Conservation (phyloP, 345 rosid species). For the Xanthoceras sorbifolium region DNA sequence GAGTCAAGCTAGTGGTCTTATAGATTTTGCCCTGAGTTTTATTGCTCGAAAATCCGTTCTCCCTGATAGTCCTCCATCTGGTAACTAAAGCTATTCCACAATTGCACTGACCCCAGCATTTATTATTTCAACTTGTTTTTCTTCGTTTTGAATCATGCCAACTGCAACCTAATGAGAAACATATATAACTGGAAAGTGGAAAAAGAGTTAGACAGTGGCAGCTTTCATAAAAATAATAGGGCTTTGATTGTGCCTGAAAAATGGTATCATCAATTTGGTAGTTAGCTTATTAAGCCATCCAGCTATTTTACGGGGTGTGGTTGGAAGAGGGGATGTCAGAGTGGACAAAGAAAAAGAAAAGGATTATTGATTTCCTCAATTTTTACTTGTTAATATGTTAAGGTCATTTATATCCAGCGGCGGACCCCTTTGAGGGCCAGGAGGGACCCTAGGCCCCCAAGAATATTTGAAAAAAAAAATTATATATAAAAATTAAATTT, state of each 20-base stretch:
- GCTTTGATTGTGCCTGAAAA: background rate
- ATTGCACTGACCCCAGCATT: background rate
- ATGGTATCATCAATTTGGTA: background rate
- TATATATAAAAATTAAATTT: too few species aligned
- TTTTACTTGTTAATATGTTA: background rate
- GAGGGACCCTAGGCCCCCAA: too few species aligned
- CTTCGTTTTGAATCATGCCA: background rate
- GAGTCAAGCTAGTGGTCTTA: constrained; percentile 53
- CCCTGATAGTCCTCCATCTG: constrained; percentile 70
- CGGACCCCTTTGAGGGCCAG: too few species aligned
- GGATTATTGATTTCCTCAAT: background rate
- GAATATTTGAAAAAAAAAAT: too few species aligned
- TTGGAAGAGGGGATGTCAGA: background rate
- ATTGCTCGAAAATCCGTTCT: constrained; percentile 63
- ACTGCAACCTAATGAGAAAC: background rate
- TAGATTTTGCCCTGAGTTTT: constrained; percentile 64
- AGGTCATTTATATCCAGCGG: background rate
- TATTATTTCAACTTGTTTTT: background rate
- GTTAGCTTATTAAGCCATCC: background rate
- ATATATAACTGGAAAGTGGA: background rate
- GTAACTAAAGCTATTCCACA: constrained; percentile 34
- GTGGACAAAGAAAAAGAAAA: background rate
- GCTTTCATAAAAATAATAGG: background rate
- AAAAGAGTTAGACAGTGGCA: background rate
- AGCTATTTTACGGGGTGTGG: background rate